Evolutionary conservation across 345 rosid genomes (phyloP).

Genomic region (Bretschneidera sinensis): DNA sequence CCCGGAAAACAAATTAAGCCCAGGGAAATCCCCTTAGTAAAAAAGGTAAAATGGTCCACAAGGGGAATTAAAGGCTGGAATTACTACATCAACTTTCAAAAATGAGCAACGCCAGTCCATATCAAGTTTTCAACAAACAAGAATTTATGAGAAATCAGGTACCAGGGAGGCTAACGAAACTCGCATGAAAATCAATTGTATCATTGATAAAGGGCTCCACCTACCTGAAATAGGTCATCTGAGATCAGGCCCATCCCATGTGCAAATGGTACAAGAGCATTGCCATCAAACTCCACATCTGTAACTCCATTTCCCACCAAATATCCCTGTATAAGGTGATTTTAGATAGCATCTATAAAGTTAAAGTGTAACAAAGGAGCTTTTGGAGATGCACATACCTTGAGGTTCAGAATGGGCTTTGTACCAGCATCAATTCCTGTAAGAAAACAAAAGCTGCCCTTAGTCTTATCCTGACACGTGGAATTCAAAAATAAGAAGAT

Average conservation of each 20-base stretch:
- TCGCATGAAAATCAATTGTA: neutral
- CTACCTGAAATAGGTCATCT: slow-evolving; percentile 62
- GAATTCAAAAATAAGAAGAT: slow-evolving; percentile 6
- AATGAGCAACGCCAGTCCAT: too few relatives aligned
- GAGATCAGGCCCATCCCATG: slow-evolving; percentile 96
- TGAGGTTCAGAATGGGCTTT: slow-evolving; percentile 61
- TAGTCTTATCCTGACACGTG: too few relatives aligned
- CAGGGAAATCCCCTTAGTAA: too few relatives aligned
- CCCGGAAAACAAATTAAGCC: too few relatives aligned
- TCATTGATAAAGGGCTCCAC: slow-evolving; percentile 4
- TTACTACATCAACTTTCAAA: too few relatives aligned
- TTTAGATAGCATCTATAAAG: neutral
- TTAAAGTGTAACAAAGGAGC: neutral
- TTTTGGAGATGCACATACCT: slow-evolving; percentile 46
- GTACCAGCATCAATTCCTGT: slow-evolving; percentile 58
- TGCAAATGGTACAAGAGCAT: slow-evolving; percentile 77
- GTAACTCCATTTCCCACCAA: slow-evolving; percentile 91
- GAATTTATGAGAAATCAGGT: neutral
- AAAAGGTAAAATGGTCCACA: too few relatives aligned
- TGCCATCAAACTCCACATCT: slow-evolving; percentile 66
- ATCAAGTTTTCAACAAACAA: neutral
- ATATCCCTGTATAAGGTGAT: slow-evolving; percentile 55
- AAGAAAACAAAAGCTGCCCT: neutral
- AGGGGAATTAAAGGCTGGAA: too few relatives aligned
- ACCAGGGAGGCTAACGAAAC: slow-evolving; percentile 1